phyloP scores from a whole-genome alignment of 169 alveolate genomes.

The Blepharisma undulans region DNA sequence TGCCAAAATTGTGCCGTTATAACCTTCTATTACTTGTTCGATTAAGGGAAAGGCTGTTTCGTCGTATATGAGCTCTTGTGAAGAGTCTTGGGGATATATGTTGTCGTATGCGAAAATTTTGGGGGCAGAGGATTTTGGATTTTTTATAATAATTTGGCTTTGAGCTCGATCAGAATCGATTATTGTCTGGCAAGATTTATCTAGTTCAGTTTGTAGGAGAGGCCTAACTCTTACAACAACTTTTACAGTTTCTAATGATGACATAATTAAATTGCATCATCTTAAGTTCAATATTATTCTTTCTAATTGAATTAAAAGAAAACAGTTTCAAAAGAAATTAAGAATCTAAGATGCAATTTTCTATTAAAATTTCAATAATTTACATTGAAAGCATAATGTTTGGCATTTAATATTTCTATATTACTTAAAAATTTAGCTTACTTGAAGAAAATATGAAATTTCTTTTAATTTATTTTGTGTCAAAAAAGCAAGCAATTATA shows the following conservation, averaged over 20 bases:
- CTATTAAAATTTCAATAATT: neutral
- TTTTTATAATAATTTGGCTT: slow-evolving; percentile 30
- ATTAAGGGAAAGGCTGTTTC: slow-evolving; percentile 91
- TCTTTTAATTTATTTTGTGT: neutral
- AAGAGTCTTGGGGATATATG: slow-evolving; percentile 73
- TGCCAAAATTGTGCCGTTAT: slow-evolving; percentile 88
- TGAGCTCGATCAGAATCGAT: slow-evolving; percentile 37
- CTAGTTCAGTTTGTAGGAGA: slow-evolving; percentile 66
- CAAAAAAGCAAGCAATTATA: neutral
- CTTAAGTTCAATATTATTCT: neutral
- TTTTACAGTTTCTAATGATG: slow-evolving; percentile 74
- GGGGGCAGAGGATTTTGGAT: slow-evolving; percentile 25
- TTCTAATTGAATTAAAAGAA: neutral
- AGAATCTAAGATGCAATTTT: neutral
- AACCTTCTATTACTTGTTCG: slow-evolving; percentile 91
- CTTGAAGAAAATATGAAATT: neutral
- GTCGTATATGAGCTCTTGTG: slow-evolving; percentile 84
- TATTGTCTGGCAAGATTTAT: slow-evolving; percentile 24
- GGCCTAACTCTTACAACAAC: slow-evolving; percentile 85
- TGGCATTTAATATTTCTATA: neutral
- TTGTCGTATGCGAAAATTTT: slow-evolving; percentile 68
- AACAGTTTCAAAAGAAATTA: neutral
- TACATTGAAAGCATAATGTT: neutral
- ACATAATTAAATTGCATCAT: neutral
- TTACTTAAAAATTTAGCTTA: neutral